Base-by-base conservation (phyloP, 2,329 filamentous ascomycete species). In the Talaromyces pinophilus region DNA sequence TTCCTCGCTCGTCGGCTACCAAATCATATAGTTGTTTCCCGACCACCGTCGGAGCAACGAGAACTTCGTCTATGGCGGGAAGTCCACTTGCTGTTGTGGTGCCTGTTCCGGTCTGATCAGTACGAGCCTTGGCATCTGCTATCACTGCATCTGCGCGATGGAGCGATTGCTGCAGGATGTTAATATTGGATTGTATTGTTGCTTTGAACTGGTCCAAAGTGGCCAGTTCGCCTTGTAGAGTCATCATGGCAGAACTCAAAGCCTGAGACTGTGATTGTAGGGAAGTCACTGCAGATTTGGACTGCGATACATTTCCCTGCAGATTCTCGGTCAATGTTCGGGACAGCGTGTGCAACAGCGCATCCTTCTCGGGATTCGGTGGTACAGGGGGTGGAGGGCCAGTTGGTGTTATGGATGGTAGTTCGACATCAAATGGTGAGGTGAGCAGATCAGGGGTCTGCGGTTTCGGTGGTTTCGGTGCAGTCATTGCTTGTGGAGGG, bases 351-450 rank as follows among this genome's bases (percentile, higher is more conserved):
- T 86, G 85, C 2, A 97, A 84, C 17, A 98, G 86, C 22, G 91
- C 90, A 77, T 98, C 93, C 76, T 97, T 97, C 79, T 98, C 92
- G 0, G 95, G 95, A 73, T 99, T 99, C 0, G 93, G 93, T 0
- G 95, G 94, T 38, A 97, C 92, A 0, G 94, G 93, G 0, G 95
- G 94, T 0, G 92, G 87, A 5, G 90, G 84, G 7, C 75, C 74
- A 5, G 76, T 71, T 59, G 75, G 72, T 17, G 73, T 57, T 61
- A 78, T 80, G 6, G 81, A 81, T 11, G 86, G 85, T 4, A 88
- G 77, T 25, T 86, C 82, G 5, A 88, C 80, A 67, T 88, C 85
- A 64, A 89, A 86, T 0, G 86, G 85, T 22, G 87, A 87, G 40
- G 87, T 86, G 63, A 91, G 82, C 57, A 90, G 83, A 71, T 90